A percentile compares a stretch with the other conserved stretches of the same genome.
These are phyloP conservation scores for Begonia masoniana DNA, from an alignment of 306 rosid genomes.

Conservation along the genomic window DNA sequence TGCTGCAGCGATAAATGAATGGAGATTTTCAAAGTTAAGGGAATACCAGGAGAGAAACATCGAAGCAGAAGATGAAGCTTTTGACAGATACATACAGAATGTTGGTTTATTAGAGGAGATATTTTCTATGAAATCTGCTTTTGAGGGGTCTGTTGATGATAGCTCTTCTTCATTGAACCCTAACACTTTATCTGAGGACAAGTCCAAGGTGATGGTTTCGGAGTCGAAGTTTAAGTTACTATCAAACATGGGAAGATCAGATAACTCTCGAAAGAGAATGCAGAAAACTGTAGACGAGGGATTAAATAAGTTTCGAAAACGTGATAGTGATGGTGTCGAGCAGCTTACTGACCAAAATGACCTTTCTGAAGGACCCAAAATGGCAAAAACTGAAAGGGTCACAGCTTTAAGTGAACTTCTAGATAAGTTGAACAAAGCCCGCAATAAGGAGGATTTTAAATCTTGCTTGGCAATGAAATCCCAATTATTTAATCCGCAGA, in stretches of 20 bases:
- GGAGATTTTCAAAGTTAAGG: constrained; percentile 90
- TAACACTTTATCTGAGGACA: constrained; percentile 27
- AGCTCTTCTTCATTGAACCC: constrained; percentile 27
- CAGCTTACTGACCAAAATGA: constrained; percentile 32
- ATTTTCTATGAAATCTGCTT: constrained; percentile 38
- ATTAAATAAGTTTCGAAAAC: constrained; percentile 40
- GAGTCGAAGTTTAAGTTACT: constrained; percentile 54
- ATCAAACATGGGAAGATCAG: constrained; percentile 40
- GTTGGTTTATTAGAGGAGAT: constrained; percentile 69
- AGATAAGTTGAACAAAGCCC: constrained; percentile 76
- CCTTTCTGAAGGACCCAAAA: constrained; percentile 26
- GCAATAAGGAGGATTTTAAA: constrained; percentile 76
- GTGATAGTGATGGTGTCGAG: constrained; percentile 21
- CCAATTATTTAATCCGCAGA: constrained; percentile 36
- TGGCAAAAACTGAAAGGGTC: constrained; percentile 34
- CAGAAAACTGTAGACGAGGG: constrained; percentile 61
- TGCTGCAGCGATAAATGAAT: constrained; percentile 72
- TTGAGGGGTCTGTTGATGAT: constrained; percentile 21
- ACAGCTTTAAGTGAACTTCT: constrained; percentile 50
- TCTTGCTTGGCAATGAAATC: constrained; percentile 56
- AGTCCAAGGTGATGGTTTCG: constrained; percentile 24
- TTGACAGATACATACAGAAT: constrained; percentile 82
- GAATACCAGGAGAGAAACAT: constrained; percentile 54
- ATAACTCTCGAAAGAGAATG: constrained; percentile 42
- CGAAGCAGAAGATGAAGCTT: constrained; percentile 81